A percentile compares a stretch with the other conserved stretches of the same genome.
Evolutionary conservation across 78 protist genomes (phyloP).

Genomic region (Planoprotostelium fungivorum): DNA sequence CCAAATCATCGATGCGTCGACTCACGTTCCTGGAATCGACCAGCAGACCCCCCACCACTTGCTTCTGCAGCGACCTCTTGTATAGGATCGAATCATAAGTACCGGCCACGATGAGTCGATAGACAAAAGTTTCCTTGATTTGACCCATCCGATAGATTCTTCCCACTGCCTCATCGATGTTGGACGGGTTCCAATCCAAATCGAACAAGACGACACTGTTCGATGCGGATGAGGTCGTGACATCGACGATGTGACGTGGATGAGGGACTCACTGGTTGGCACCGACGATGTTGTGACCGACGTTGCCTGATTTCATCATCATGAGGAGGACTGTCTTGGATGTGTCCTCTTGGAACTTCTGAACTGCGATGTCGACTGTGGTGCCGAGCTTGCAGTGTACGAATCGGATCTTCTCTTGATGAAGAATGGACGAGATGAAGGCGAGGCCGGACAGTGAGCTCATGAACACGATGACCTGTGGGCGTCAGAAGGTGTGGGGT

Average conservation of each 20-base stretch:
- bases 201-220: neutral
- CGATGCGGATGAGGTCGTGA: neutral
- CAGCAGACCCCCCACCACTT: neutral
- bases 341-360: too few species aligned
- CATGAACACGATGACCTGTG: too few species aligned
- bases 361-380: too few species aligned
- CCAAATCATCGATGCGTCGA: too few species aligned
- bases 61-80: neutral
- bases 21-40: neutral
- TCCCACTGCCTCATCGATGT: neutral
- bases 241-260: neutral
- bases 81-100: neutral
- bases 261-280: neutral
- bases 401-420: too few species aligned
- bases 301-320: neutral
- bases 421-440: too few species aligned
- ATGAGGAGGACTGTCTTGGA: neutral
- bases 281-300: neutral
- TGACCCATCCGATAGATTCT: neutral
- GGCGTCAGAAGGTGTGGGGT: too few species aligned
- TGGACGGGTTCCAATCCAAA: neutral
- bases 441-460: too few species aligned
- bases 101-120: neutral
- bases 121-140: neutral
- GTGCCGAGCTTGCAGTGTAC: too few species aligned